Base-by-base conservation (phyloP, 345 rosid genomes). In the Populus alba region DNA sequence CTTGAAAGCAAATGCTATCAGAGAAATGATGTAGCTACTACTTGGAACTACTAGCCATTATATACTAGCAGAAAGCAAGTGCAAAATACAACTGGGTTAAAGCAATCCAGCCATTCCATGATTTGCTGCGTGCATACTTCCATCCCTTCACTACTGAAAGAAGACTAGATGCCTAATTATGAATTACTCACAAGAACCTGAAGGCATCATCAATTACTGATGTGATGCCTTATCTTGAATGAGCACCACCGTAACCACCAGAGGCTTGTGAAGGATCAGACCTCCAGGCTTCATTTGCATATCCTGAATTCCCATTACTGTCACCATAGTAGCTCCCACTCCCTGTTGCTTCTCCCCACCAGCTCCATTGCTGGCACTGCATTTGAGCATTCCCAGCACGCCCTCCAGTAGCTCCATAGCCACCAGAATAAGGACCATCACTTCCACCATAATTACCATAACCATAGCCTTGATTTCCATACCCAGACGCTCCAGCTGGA, bases 361-460 rank as follows among this genome's bases (percentile, higher is more conserved):
- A 67, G 80, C 63, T 43, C 78, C 71, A 59, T 18, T 68, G 69
- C 74, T 11, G 25, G 59, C 47, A 45, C 59, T 71, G 71, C 70
- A 29, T 63, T 80, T 35, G 55, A 47, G 38, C 81, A 66, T 70
- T 76, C 61, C 83, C 87, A 68, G 66, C 69, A 68, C 31, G 83
- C 20, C 76, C 80, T 35, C 80, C 73, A 47, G 76, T n/a, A 72
- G 78, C 63, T 7, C 87, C 82, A 68, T 80, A 80, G 33, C 82
- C 78, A 68, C 77, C 73, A 65, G 83, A 74, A 73, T 79, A 81
- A 73, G 85, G 66, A 70, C 83, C 87, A 75, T 69, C 76, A 25
- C 73, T 73, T 73, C 82, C 83, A 73, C 85, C 81, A 53, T 82
- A 85, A 72, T 73, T 80, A 33, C 82, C 61, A 31, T 84, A 84